A percentile compares a stretch with the other conserved stretches of the same genome.
These are phyloP conservation scores for Dillenia turbinata DNA, from an alignment of 164 flowering plant genomes.

Conservation along the genomic window DNA sequence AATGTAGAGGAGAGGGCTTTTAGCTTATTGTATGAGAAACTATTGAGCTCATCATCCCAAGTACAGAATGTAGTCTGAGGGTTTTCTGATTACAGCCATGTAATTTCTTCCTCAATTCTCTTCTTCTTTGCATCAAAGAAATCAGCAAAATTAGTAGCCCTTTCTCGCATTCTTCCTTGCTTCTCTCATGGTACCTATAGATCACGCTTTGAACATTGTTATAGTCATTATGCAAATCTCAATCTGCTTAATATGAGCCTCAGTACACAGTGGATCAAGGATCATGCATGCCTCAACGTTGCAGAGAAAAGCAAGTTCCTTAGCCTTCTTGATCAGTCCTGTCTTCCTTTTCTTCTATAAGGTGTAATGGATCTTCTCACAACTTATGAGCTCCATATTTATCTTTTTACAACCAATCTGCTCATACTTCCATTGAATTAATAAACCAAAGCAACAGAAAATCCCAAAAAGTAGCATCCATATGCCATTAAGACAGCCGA, in stretches of 20 bases:
- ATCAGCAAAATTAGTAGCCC: conserved; percentile 7
- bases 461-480: no score
- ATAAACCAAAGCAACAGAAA: no score
- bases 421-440: no score
- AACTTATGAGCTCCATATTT: conserved; percentile 11
- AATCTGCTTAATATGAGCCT: not conserved
- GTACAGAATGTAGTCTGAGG: conserved; percentile 8
- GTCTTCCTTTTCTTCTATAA: conserved; percentile 25
- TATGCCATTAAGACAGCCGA: no score
- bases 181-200: conserved; percentile 7
- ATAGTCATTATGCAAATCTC: conserved; percentile 25
- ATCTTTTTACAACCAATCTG: conserved; percentile 25
- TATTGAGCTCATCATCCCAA: conserved; percentile 16
- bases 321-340: conserved; percentile 25
- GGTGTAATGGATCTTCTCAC: conserved; percentile 7
- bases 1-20: not conserved
- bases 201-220: conserved; percentile 13
- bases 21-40: conserved; percentile 9
- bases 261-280: conserved; percentile 20
- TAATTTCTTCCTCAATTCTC: conserved; percentile 14
- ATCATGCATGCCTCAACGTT: conserved; percentile 38
- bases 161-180: conserved; percentile 5
- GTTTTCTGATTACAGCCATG: conserved; percentile 5
- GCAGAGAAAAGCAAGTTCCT: conserved; percentile 35
- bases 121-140: conserved; percentile 7